Evolutionary conservation across 768 basidiomycete species (phyloP), one percentile per base, ranked within the genome.

Genomic region (Cystobasidium onofrii): DNA sequence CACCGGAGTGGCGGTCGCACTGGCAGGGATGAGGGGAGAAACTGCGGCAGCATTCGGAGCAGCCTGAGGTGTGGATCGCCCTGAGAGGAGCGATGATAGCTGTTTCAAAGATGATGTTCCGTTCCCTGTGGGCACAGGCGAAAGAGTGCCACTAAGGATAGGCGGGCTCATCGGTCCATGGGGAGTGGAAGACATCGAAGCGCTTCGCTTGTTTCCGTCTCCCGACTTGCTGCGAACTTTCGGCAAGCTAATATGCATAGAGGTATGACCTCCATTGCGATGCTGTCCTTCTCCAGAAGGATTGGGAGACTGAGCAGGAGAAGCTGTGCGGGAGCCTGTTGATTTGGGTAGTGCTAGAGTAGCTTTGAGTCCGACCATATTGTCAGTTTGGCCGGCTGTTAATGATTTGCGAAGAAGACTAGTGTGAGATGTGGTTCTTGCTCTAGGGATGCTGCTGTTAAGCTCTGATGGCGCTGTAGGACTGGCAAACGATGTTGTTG

Each of bases 361-460:
- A 41, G 69, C 39, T 27, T 71, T 71, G 69, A 71, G 33, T 33
- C 33, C 69, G 69, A 71, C 69, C 69, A 71, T 71, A 2, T 31
- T 60, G 50, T 29, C 20, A 44, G 65, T 13, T 20, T 60, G 57
- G 23, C 6, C 6, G 20, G 25, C 23, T 29, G 57, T 23, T 4
- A 27, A 29, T 4, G 57, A 34, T 60, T 34, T 60, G 1, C 25
- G 57, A 29, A 60, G 33, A 60, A 34, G 57, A 60, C 33, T 60
- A 29, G 25, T 60, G 29, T 60, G 57, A 29, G 57, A 60, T 27
- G 33, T 1, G 3, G 29, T 60, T 12, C 57, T 6, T 12, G 9
- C 20, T 20, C 46, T 50, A 17, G 46, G 46, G 20, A 60, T 25
- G 27, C 33, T 29, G 25, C 31, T 60, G 57, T 27, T 54, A 4